These are phyloP conservation scores for Lagenaria siceraria DNA, from an alignment of 306 rosid species.

Conservation along the genomic window DNA sequence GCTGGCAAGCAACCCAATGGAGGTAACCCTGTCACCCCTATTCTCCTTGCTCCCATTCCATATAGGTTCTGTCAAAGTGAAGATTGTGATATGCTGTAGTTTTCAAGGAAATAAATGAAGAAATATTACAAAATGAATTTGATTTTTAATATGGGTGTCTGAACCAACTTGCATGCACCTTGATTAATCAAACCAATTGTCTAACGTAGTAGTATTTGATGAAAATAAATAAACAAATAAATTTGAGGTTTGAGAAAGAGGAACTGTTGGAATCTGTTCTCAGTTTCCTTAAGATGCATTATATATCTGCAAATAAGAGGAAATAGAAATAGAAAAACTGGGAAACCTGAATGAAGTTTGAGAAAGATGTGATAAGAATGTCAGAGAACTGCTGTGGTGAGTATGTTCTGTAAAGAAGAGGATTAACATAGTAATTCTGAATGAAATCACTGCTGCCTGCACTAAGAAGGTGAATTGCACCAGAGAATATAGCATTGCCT, in stretches of 20 bases:
- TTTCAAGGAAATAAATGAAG: not conserved
- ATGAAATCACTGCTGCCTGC: slow-evolving; percentile 55
- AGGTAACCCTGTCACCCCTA: slow-evolving; percentile 41
- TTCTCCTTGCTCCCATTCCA: slow-evolving; percentile 36
- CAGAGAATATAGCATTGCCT: slow-evolving; percentile 35
- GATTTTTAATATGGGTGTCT: not conserved
- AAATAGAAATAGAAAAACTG: not conserved
- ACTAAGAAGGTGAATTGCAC: slow-evolving; percentile 37
- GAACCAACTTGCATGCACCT: not conserved
- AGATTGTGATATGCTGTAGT: not conserved
- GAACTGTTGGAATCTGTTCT: not conserved
- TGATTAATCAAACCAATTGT: not conserved
- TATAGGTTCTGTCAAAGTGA: slow-evolving; percentile 34
- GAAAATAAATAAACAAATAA: not conserved
- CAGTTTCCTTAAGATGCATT: not conserved
- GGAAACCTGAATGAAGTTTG: slow-evolving; percentile 43
- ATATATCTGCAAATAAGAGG: not conserved
- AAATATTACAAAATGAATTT: not conserved
- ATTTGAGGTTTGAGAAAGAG: not conserved
- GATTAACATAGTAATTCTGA: slow-evolving; percentile 44
- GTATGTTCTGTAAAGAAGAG: slow-evolving; percentile 16
- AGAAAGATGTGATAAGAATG: slow-evolving; percentile 29
- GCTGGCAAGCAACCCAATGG: slow-evolving; percentile 48
- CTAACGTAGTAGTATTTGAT: not conserved
- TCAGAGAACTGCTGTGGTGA: slow-evolving; percentile 36